Percentiles rank a stretch among this genome's conserved stretches.
These are phyloP conservation scores for Niveomyces coronatus DNA, from an alignment of 2,329 filamentous ascomycete species.

Conservation along the genomic window DNA sequence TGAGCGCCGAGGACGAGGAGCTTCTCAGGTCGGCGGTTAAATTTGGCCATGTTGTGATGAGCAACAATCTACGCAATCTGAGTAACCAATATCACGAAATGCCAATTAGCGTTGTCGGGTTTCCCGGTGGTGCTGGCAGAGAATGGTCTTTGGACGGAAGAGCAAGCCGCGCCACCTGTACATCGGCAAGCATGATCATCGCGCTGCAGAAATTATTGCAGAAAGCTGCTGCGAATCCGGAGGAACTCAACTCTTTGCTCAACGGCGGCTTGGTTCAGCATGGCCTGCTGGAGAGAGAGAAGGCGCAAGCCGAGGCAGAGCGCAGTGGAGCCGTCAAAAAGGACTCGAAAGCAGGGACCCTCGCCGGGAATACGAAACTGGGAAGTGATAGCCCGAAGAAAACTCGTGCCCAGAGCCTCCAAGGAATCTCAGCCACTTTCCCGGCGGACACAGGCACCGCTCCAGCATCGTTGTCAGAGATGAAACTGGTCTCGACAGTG, in stretches of 20 bases:
- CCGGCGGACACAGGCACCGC: slow-evolving; percentile 16
- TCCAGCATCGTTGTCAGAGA: slow-evolving; percentile 41
- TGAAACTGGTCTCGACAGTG: slow-evolving; percentile 63
- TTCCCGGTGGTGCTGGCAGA: slow-evolving; percentile 49
- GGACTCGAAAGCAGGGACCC: slow-evolving; percentile 15
- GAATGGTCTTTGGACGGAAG: slow-evolving; percentile 58
- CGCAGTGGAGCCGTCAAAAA: slow-evolving; percentile 10
- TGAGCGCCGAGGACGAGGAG: slow-evolving; percentile 48
- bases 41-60: slow-evolving; percentile 48
- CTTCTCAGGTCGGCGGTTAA: slow-evolving; percentile 55
- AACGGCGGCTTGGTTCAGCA: slow-evolving; percentile 33
- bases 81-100: slow-evolving; percentile 67
- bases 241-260: slow-evolving; percentile 36
- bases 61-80: slow-evolving; percentile 52
- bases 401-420: slow-evolving; percentile 20
- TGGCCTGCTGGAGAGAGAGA: slow-evolving; percentile 27
- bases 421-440: slow-evolving; percentile 15
- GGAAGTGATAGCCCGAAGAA: slow-evolving; percentile 27
- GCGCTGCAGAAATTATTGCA: slow-evolving; percentile 43
- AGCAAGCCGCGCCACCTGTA: slow-evolving; percentile 37
- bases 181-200: slow-evolving; percentile 39
- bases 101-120: slow-evolving; percentile 59
- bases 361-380: slow-evolving; percentile 34
- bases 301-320: slow-evolving; percentile 16
- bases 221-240: slow-evolving; percentile 31